Base-by-base conservation (phyloP, 768 basidiomycete genomes). In the Steccherinum ochraceum region DNA sequence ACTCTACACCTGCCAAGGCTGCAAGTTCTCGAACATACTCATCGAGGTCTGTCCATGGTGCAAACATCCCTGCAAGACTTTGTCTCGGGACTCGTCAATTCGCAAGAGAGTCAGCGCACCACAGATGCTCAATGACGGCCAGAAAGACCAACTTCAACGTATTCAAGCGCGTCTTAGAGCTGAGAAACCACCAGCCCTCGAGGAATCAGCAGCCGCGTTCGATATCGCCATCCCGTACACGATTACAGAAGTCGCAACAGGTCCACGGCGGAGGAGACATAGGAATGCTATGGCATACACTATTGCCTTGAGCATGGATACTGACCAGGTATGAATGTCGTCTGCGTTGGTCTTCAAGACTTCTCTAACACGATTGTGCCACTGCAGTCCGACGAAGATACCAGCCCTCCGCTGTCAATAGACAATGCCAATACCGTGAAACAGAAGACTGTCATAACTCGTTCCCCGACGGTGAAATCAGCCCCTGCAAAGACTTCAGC, bases 1-100 rank as follows among this genome's bases (percentile, higher is more conserved):
- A 24, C 51, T 61, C 3, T 64, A 53, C 52, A 56, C 49, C 12
- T 64, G 63, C 46, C 27, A 25, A 16, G 43, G 20, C 18, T 64
- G 63, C 51, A 46, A 46, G 13, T 60, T 56, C 41, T 45, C 52
- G 13, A 64, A 64, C 42, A 40, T 52, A 5, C 25, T 57, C 25
- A 56, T 55, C 23, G 44, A 46, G 12, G 46, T 62, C 21, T 64
- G 63, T 50, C 57, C 57, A 10, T 61, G 59, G 61, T 64, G 63
- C 45, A 43, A 49, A 30, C 12, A 51, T 46, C 24, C 43, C 41
- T 58, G 58, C 52, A 53, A 59, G 35, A 43, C 39, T 12, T 35
- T 46, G 40, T 43, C 49, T 21, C 30, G 7, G 7, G 40, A 12
- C 46, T 24, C n/a, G 16, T 19, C 41, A 40, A 11, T 46, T 18